A percentile compares a stretch with the other conserved stretches of the same genome.
Conservation (phyloP, 2,329 filamentous ascomycete genomes). For the Metarhizium guizhouense region DNA sequence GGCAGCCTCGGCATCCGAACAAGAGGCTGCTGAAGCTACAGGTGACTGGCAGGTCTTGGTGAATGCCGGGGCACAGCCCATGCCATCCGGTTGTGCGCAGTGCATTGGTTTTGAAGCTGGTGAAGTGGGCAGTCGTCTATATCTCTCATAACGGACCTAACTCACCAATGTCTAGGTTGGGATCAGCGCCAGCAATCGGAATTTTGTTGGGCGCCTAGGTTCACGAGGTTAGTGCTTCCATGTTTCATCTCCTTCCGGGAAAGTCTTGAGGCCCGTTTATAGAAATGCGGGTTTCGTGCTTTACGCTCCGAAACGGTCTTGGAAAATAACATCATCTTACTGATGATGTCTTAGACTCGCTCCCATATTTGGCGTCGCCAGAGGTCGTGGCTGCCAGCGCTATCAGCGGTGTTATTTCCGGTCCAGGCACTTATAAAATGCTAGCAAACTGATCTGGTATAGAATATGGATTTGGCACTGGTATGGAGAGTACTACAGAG, state of each 20-base stretch:
- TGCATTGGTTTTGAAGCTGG: too few relatives aligned
- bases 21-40: conserved; percentile 62
- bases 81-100: too few relatives aligned
- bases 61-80: conserved; percentile 15
- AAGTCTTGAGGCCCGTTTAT: background rate
- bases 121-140: too few relatives aligned
- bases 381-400: conserved; percentile 87
- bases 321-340: too few relatives aligned
- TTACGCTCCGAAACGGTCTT: too few relatives aligned
- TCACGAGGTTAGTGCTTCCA: too few relatives aligned
- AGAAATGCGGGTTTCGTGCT: too few relatives aligned
- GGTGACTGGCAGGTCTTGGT: conserved; percentile 73
- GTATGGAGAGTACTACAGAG: background rate
- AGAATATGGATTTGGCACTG: conserved; percentile 10
- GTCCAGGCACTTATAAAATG: conserved; percentile 66
- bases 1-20: conserved; percentile 70
- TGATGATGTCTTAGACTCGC: too few relatives aligned
- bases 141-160: too few relatives aligned
- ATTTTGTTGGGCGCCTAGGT: too few relatives aligned
- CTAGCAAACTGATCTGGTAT: conserved; percentile 39
- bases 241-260: background rate
- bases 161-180: too few relatives aligned
- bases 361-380: conserved; percentile 30
- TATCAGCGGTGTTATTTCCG: conserved; percentile 57
- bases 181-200: too few relatives aligned